Base-by-base conservation (phyloP, 371 early-diverging fungal genomes). In the Ecytonucleospora hepatopenaei region DNA sequence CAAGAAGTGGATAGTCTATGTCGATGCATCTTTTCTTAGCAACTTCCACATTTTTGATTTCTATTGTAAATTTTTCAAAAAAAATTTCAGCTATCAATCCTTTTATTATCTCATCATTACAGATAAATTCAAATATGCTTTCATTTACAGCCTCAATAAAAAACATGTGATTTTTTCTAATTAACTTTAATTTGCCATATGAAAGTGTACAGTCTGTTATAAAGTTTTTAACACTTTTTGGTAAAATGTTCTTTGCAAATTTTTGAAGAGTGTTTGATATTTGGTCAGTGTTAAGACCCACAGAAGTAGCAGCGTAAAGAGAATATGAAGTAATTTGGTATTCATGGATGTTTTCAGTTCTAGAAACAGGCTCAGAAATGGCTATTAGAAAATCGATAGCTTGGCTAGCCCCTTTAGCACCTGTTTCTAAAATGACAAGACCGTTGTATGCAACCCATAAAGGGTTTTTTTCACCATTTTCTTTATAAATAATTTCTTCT, bases 331-430 rank as follows among this genome's bases (percentile, higher is more conserved):
- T 96, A 57, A 98, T 80, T 71, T 88, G 86, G 82, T 94, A 98
- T 80, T 98, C 99, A 74, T 97, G 97, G 54, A 98, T 88, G 69
- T 86, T 85, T 4, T 85, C 80, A 2, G 97, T 97, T 61, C 98
- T 79, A 65, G 89, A 89, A 2, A 95, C 86, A 34, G 98, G 98
- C 80, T 98, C 98, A 49, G 92, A 88, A 58, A 98, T 95, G 12
- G 98, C 90, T 23, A 94, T 88, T 47, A 98, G 80, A 78, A 98
- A 96, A 81, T 96, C 97, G 59, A 88, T 89, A 0, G 97, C 97
- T 74, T 89, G 89, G 64, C 87, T 88, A 21, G 90, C 88, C 60
- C 91, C 86, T 19, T 90, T 87, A 1, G 91, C 89, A 68, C 90
- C 92, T 0, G 89, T 91, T 81, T 98, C 98, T 1, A 98, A 82